Conservation (phyloP, 2,329 filamentous ascomycete genomes). For the Lecanosticta acicola region DNA sequence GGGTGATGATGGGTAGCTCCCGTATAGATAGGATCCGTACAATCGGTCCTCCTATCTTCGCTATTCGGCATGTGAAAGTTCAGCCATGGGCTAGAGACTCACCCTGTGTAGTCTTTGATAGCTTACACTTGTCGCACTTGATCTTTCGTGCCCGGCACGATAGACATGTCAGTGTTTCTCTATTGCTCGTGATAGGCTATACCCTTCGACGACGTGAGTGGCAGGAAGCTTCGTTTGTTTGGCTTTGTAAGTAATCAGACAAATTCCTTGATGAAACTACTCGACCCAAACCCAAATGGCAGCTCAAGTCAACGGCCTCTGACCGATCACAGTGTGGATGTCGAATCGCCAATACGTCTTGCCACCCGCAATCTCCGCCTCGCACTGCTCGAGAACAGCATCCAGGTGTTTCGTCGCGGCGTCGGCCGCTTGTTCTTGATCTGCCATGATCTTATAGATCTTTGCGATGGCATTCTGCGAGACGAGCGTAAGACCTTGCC, state of each 20-base stretch:
- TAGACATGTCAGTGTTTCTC: slow-evolving; percentile 10
- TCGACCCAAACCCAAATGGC: no score
- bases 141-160: slow-evolving; percentile 9
- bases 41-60: neutral
- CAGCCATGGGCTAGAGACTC: no score
- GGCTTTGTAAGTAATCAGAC: neutral
- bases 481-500: neutral
- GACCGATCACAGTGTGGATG: slow-evolving; percentile 3
- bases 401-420: neutral
- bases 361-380: neutral
- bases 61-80: no score
- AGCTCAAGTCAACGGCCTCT: no score
- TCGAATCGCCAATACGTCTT: slow-evolving; percentile 1
- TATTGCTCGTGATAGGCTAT: slow-evolving; percentile 12
- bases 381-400: neutral
- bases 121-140: slow-evolving; percentile 7
- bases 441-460: neutral
- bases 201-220: no score
- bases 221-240: no score
- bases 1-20: slow-evolving; percentile 16
- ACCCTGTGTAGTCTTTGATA: no score
- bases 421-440: neutral
- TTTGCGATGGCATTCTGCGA: neutral
- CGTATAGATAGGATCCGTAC: slow-evolving; percentile 4
- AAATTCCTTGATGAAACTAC: no score